phyloP scores from a whole-genome alignment of 495 filamentous ascomycete genomes.

The Chaetomium cochliodes region DNA sequence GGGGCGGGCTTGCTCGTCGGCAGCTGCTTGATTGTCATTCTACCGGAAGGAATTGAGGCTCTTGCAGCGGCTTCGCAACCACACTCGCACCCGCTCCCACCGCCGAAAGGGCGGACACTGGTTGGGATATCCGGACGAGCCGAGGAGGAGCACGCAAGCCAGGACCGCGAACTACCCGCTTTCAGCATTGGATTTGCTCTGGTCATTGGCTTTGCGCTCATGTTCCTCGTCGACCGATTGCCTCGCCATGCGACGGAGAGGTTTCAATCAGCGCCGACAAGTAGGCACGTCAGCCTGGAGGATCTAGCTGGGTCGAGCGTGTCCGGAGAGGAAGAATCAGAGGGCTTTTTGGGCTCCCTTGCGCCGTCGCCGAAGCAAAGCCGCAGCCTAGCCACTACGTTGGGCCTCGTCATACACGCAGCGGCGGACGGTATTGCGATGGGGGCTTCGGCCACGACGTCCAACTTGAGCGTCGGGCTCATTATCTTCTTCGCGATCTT shows the following conservation, averaged over 20 bases:
- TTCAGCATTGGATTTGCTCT: slow-evolving; percentile 78
- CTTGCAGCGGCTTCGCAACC: slow-evolving; percentile 65
- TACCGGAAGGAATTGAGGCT: slow-evolving; percentile 93
- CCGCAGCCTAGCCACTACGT: slow-evolving; percentile 70
- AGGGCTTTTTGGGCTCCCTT: slow-evolving; percentile 53
- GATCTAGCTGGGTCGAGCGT: slow-evolving; percentile 59
- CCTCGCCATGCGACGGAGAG: slow-evolving; percentile 65
- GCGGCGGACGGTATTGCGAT: slow-evolving; percentile 96
- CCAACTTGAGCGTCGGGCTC: slow-evolving; percentile 69
- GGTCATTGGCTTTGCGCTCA: slow-evolving; percentile 86
- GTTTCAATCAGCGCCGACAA: slow-evolving; percentile 52
- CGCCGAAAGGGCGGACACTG: not conserved
- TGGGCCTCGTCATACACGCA: slow-evolving; percentile 92
- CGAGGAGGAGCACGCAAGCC: slow-evolving; percentile 22
- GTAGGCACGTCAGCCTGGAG: slow-evolving; percentile 75
- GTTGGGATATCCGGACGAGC: slow-evolving; percentile 7
- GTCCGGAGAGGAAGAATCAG: slow-evolving; percentile 46
- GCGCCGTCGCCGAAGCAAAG: slow-evolving; percentile 52
- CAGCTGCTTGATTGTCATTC: slow-evolving; percentile 93
- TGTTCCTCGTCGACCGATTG: slow-evolving; percentile 93
- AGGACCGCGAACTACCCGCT: slow-evolving; percentile 47
- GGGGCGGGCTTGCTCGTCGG: slow-evolving; percentile 94
- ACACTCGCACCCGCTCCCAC: slow-evolving; percentile 39
- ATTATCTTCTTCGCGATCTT: slow-evolving; percentile 96
- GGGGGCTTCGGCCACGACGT: slow-evolving; percentile 75